A percentile compares a stretch with the other conserved stretches of the same genome.
These are phyloP conservation scores for Phytophthora multivora DNA, from an alignment of 352 stramenopile genomes.

Conservation along the genomic window DNA sequence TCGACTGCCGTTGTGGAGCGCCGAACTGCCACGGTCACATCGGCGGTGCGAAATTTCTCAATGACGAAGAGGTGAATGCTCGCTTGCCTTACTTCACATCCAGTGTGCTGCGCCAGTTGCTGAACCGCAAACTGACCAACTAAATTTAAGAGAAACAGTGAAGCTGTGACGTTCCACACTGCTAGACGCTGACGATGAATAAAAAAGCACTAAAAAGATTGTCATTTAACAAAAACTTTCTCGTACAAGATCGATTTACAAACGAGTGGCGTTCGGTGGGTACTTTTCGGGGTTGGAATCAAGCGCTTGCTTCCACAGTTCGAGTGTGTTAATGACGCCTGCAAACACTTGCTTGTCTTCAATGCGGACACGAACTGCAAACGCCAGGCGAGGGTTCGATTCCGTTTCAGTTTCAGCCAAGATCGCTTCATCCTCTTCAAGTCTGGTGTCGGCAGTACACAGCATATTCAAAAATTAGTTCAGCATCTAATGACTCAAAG, in stretches of 20 bases:
- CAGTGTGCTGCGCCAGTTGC: slow-evolving; percentile 69
- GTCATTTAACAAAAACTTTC: slow-evolving; percentile 7
- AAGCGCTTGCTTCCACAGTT: slow-evolving; percentile 47
- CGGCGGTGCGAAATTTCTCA: slow-evolving; percentile 82
- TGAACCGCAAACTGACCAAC: slow-evolving; percentile 56
- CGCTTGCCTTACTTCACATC: slow-evolving; percentile 75
- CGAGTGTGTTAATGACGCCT: slow-evolving; percentile 39
- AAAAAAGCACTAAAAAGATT: slow-evolving; percentile 24
- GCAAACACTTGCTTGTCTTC: slow-evolving; percentile 59
- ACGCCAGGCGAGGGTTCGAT: slow-evolving; percentile 27
- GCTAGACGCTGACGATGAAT: slow-evolving; percentile 2
- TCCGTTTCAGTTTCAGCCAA: slow-evolving; percentile 29
- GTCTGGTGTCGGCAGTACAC: slow-evolving; percentile 19
- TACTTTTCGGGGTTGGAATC: slow-evolving; percentile 33
- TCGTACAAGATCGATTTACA: slow-evolving; percentile 5
- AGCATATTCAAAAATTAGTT: background rate
- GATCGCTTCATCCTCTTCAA: slow-evolving; percentile 49
- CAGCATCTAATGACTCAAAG: background rate
- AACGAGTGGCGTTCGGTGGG: slow-evolving; percentile 35
- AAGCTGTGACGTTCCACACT: background rate
- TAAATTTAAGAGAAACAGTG: slow-evolving; percentile 26
- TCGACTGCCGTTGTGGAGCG: slow-evolving; percentile 81
- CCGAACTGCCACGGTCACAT: slow-evolving; percentile 69
- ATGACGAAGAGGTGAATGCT: slow-evolving; percentile 50
- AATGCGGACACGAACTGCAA: slow-evolving; percentile 49